Percentiles rank a stretch among this genome's conserved stretches.
phyloP scores from a whole-genome alignment of 345 rosid genomes.

The Camelina laxa region DNA sequence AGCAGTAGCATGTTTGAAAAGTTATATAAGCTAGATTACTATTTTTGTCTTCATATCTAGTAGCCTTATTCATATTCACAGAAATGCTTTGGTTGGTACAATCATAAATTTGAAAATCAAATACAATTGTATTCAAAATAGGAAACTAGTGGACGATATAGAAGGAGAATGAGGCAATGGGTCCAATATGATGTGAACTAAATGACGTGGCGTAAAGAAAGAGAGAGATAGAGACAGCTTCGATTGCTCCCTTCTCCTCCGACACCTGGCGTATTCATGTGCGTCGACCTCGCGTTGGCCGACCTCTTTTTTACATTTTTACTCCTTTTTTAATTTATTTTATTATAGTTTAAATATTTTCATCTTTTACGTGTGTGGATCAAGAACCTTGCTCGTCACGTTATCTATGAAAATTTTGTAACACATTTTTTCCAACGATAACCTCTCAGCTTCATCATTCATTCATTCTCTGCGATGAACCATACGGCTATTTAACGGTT shows the following conservation, averaged over 20 bases:
- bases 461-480: too few species aligned
- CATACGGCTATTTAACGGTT: too few species aligned
- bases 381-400: too few species aligned
- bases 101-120: background rate
- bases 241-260: slow-evolving; percentile 32
- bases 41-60: background rate
- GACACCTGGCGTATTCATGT: slow-evolving; percentile 24
- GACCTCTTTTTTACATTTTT: slow-evolving; percentile 21
- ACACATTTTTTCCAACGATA: too few species aligned
- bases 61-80: too few species aligned
- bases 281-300: slow-evolving; percentile 40
- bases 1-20: background rate
- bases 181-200: slow-evolving; percentile 17
- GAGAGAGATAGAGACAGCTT: slow-evolving; percentile 32
- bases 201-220: slow-evolving; percentile 34
- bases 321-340: background rate
- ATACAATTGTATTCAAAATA: background rate
- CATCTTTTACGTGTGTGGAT: too few species aligned
- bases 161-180: slow-evolving; percentile 27
- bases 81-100: background rate
- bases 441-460: too few species aligned
- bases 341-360: too few species aligned
- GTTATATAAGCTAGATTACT: background rate
- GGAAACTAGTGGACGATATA: slow-evolving; percentile 20
- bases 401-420: too few species aligned